Evolutionary conservation across 2,329 filamentous ascomycete genomes (phyloP).

Genomic region (Diaporthe batatas): DNA sequence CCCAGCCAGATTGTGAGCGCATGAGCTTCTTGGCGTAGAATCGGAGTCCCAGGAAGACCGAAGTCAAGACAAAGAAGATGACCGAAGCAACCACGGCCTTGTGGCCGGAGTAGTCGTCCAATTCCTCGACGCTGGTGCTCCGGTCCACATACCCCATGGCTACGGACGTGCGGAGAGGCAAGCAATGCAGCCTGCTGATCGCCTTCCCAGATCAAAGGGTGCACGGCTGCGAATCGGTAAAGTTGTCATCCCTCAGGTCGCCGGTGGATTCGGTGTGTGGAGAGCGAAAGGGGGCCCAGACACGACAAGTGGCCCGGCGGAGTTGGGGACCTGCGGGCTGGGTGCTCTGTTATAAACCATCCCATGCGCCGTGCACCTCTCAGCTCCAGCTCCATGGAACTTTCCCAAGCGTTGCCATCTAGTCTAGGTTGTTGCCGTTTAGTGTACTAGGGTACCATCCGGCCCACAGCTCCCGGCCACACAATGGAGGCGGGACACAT

Average conservation of each 20-base stretch:
- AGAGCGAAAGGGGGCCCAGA: not conserved
- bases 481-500: not conserved
- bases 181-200: not conserved
- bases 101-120: not conserved
- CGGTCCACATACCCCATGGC: not conserved
- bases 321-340: not conserved
- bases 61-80: not conserved
- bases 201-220: not conserved
- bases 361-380: not conserved
- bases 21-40: constrained; percentile 6
- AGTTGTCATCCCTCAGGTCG: constrained; percentile 1
- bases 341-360: not conserved
- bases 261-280: not conserved
- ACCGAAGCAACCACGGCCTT: not conserved
- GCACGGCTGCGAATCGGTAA: too few relatives aligned
- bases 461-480: not conserved
- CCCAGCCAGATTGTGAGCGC: constrained; percentile 15
- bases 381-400: not conserved
- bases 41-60: not conserved
- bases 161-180: not conserved
- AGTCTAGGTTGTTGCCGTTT: too few relatives aligned
- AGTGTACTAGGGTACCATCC: not conserved
- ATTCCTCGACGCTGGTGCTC: not conserved
- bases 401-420: too few relatives aligned
- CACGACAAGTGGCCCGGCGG: not conserved